Percentiles rank a stretch among this genome's conserved stretches.
Evolutionary conservation across 2,329 filamentous ascomycete genomes (phyloP).

Genomic region (Paradendryphiella salina): DNA sequence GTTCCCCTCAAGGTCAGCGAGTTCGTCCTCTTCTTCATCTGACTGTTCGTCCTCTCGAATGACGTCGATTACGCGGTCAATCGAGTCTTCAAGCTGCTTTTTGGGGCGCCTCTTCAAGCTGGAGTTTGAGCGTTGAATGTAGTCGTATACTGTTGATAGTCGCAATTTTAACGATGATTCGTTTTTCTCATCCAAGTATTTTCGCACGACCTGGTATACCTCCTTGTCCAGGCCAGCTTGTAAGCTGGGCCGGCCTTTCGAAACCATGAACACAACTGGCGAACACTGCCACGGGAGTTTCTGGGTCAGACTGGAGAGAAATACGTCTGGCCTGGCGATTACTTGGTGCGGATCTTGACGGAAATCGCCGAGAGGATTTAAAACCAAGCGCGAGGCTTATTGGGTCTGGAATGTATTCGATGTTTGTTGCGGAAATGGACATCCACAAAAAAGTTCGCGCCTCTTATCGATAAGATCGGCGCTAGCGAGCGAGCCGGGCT

Average conservation of each 20-base stretch:
- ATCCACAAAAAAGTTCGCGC: constrained; percentile 32
- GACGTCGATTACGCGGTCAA: constrained; percentile 78
- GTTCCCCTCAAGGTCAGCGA: constrained; percentile 51
- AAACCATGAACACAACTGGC: constrained; percentile 26
- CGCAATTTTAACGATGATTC: constrained; percentile 56
- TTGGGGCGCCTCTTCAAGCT: constrained; percentile 82
- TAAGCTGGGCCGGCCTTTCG: constrained; percentile 38
- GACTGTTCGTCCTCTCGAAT: constrained; percentile 66
- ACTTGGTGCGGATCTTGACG: too few species aligned
- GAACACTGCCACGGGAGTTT: not conserved
- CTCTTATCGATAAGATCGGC: constrained; percentile 37
- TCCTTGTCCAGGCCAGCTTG: constrained; percentile 52
- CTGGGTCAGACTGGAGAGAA: not conserved
- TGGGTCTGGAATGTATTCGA: not conserved
- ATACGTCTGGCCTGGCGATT: not conserved
- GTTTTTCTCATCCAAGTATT: constrained; percentile 69
- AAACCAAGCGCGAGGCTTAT: not conserved
- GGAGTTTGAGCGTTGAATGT: constrained; percentile 83
- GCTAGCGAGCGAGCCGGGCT: constrained; percentile 20
- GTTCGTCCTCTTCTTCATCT: constrained; percentile 55
- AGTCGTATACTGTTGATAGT: constrained; percentile 69
- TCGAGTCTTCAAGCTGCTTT: constrained; percentile 77
- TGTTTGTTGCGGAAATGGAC: not conserved
- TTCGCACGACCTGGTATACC: constrained; percentile 76
- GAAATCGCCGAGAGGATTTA: not conserved